Conservation (phyloP, 371 early-diverging fungal genomes). For the Saksenaea vasiformis region DNA sequence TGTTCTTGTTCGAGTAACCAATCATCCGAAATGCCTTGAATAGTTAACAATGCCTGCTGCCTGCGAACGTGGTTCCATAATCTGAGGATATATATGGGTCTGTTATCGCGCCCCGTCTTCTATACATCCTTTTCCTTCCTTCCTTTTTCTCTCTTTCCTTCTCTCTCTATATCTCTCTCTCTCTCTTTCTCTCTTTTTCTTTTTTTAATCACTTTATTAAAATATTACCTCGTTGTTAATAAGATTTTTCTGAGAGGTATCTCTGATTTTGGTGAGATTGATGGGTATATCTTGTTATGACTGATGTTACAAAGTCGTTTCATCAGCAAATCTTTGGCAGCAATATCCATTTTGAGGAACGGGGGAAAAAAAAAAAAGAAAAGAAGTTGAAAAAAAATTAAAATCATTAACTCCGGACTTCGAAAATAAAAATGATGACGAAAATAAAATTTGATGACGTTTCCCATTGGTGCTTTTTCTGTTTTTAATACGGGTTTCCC, state of each 20-base stretch:
- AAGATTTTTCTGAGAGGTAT: slow-evolving; percentile 10
- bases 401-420: no score
- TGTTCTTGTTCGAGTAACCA: slow-evolving; percentile 6
- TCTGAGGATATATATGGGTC: slow-evolving; percentile 6
- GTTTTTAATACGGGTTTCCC: no score
- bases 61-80: slow-evolving; percentile 12
- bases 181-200: background rate
- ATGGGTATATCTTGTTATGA: slow-evolving; percentile 12
- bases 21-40: slow-evolving; percentile 8
- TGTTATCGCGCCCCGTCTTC: background rate
- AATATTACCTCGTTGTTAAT: slow-evolving; percentile 9
- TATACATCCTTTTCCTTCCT: background rate
- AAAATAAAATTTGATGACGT: background rate
- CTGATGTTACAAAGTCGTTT: slow-evolving; percentile 8
- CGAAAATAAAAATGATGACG: no score
- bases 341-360: background rate
- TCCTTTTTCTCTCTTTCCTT: no score
- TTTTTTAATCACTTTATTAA: background rate
- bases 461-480: no score
- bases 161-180: background rate
- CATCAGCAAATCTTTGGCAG: slow-evolving; percentile 11
- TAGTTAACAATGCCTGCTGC: slow-evolving; percentile 6
- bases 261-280: slow-evolving; percentile 7
- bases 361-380: slow-evolving; percentile 5
- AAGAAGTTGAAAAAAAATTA: no score